Conservation (phyloP, 2,329 filamentous ascomycete species). For the Venturia pyrina region DNA sequence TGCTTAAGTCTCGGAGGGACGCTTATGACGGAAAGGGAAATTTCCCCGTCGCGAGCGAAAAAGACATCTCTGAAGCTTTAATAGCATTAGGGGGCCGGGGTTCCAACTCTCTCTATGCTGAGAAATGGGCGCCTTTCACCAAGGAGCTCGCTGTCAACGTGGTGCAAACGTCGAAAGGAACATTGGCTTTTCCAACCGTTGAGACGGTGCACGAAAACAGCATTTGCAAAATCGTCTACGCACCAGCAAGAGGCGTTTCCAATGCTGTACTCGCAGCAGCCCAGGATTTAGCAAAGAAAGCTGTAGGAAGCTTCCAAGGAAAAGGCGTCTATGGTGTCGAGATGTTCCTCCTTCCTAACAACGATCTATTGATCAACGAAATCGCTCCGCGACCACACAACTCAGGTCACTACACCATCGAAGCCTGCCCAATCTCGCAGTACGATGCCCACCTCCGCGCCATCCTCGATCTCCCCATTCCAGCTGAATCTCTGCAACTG, state of each 20-base stretch:
- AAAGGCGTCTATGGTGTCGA: slow-evolving; percentile 94
- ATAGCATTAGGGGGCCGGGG: slow-evolving; percentile 51
- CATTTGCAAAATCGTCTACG: slow-evolving; percentile 87
- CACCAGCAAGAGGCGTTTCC: slow-evolving; percentile 65
- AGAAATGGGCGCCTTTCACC: slow-evolving; percentile 78
- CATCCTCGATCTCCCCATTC: slow-evolving; percentile 60
- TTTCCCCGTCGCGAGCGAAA: slow-evolving; percentile 50
- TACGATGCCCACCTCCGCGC: slow-evolving; percentile 83
- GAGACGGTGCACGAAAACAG: slow-evolving; percentile 94
- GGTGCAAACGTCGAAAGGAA: slow-evolving; percentile 69
- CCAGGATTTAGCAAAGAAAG: slow-evolving; percentile 66
- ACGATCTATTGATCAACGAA: slow-evolving; percentile 69
- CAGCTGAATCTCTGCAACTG: slow-evolving; percentile 42
- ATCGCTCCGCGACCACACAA: slow-evolving; percentile 80
- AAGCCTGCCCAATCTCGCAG: slow-evolving; percentile 81
- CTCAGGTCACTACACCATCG: slow-evolving; percentile 91
- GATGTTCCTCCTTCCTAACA: slow-evolving; percentile 76
- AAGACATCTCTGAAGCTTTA: slow-evolving; percentile 56
- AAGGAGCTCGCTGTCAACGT: slow-evolving; percentile 93
- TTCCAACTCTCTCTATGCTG: slow-evolving; percentile 64
- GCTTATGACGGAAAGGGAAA: slow-evolving; percentile 88
- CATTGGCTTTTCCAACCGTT: slow-evolving; percentile 74
- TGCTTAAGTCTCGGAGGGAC: slow-evolving; percentile 84
- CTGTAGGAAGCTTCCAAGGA: slow-evolving; percentile 71
- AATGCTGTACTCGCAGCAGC: slow-evolving; percentile 52